These are phyloP conservation scores for Cystofilobasidium ferigula DNA, from an alignment of 768 basidiomycete genomes.

Conservation along the genomic window DNA sequence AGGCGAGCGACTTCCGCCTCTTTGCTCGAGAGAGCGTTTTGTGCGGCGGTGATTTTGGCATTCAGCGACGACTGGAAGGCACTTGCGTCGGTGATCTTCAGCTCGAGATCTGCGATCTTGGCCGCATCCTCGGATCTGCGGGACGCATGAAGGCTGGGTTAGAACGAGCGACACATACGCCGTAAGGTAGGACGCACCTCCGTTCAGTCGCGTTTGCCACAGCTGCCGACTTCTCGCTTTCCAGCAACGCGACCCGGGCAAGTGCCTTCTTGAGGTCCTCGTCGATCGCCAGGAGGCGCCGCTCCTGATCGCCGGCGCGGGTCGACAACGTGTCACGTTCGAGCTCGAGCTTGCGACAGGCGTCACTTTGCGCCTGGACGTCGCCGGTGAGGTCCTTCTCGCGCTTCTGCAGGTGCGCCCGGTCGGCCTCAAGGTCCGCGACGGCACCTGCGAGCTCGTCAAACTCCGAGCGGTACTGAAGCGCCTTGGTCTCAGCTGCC, in stretches of 20 bases:
- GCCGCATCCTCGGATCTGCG: constrained; percentile 47
- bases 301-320: constrained; percentile 58
- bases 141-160: background rate
- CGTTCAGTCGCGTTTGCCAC: background rate
- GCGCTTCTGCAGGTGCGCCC: constrained; percentile 53
- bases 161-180: background rate
- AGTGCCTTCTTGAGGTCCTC: constrained; percentile 64
- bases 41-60: constrained; percentile 65
- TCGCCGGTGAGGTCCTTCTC: constrained; percentile 57
- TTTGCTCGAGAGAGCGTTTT: constrained; percentile 61
- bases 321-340: constrained; percentile 57
- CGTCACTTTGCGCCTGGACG: constrained; percentile 49
- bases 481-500: constrained; percentile 34
- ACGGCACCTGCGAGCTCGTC: constrained; percentile 21
- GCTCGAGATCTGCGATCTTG: constrained; percentile 50
- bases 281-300: constrained; percentile 59
- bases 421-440: constrained; percentile 54
- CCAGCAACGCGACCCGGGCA: constrained; percentile 52
- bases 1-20: constrained; percentile 16
- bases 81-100: constrained; percentile 62
- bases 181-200: background rate
- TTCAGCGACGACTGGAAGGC: constrained; percentile 61
- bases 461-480: constrained; percentile 23
- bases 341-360: constrained; percentile 49
- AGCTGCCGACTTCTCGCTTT: constrained; percentile 54